Base-by-base conservation (phyloP, 306 rosid genomes). In the Sicyos edulis region DNA sequence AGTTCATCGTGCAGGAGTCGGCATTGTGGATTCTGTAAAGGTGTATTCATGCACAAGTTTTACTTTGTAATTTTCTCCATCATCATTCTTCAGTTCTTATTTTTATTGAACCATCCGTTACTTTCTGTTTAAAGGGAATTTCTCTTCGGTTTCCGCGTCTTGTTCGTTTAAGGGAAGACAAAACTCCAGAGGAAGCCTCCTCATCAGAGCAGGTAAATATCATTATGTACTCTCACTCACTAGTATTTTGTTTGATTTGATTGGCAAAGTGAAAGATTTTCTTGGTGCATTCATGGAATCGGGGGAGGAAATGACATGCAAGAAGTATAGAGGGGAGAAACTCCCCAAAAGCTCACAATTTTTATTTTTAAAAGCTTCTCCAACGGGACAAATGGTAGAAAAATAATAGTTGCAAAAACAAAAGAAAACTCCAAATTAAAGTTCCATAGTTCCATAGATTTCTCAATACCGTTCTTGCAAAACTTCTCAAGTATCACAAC, bases 131-230 rank as follows among this genome's bases (percentile, higher is more conserved):
- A 10, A 72, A 90, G 97, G 97, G 97, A 71, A 85, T 93, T 74
- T 91, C 99, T 40, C 99, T 93, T 77, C 84, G 99, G 32, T 93
- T 93, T 84, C 97, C 97, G 14, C 88, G 92, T 20, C 85, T 87
- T 40, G 21, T 87, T 77, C 97, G 95, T 50, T 77, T 91, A 34
- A 84, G 96, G 77, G 86, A 88, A 66, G 99, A 93, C 81, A 93
- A 93, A 86, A 72, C 73, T 70, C 96, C 96, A 8, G 99, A 93
- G 65, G 75, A 91, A 78, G 90, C 99, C 77, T 45, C 96, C 6
- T 86, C 96, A 54, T 83, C 99, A 62, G 96, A 91, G 77, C 82
- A 64, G 95, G 99, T 93, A 73, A 85, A 76, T 16, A 58, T 72
- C 51, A 53, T 72, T 54, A 54, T 10, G 56, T 34, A 32, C 61